Conservation (phyloP, 441 rosid species). For the Omphalea diandra region DNA sequence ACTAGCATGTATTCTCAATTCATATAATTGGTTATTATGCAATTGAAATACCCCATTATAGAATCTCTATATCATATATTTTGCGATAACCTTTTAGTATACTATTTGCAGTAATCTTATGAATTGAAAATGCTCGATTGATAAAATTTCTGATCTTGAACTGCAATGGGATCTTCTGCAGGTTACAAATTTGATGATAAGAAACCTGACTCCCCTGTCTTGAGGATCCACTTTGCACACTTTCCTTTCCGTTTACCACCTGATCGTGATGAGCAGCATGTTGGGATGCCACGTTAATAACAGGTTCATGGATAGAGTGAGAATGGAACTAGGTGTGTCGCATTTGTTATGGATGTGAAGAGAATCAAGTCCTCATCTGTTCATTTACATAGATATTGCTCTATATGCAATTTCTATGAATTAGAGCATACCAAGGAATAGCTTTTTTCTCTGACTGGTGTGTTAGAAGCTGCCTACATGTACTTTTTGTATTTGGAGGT, state of each 20-base stretch:
- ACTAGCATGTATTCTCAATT: neutral
- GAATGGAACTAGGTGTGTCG: neutral
- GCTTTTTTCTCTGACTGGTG: slow-evolving; percentile 3
- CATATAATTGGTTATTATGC: neutral
- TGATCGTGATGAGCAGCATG: slow-evolving; percentile 25
- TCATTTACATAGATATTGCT: neutral
- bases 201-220: slow-evolving; percentile 39
- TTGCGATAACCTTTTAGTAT: neutral
- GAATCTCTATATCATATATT: neutral
- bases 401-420: neutral
- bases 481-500: neutral
- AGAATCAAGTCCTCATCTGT: neutral
- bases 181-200: slow-evolving; percentile 61
- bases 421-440: neutral
- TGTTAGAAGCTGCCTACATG: neutral
- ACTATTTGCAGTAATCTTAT: neutral
- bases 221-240: slow-evolving; percentile 48
- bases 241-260: slow-evolving; percentile 44
- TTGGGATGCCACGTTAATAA: slow-evolving; percentile 8
- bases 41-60: neutral
- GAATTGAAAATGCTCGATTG: neutral
- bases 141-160: neutral
- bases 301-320: neutral
- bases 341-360: slow-evolving; percentile 1
- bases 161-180: slow-evolving; percentile 25